Base-by-base conservation (phyloP, 345 rosid species). In the Jatropha curcas region DNA sequence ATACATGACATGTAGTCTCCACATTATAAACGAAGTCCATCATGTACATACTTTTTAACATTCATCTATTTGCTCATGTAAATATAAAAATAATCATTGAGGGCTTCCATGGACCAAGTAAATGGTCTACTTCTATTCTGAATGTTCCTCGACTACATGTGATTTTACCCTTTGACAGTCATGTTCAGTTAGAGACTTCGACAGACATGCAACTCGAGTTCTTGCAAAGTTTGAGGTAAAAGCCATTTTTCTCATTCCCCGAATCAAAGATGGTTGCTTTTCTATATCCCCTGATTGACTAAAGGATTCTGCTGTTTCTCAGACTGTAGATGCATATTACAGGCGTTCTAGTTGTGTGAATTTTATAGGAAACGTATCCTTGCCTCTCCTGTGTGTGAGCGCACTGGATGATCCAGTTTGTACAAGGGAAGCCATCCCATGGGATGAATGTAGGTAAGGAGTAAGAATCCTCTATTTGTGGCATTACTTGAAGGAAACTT, bases 321-420 rank as follows among this genome's bases (percentile, higher is more conserved):
- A 80, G 83, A 80, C 86, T 24, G 83, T 80, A 8, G 86, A 83
- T 74, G 37, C 81, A 31, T 80, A 67, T 60, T 83, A 80, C 77
- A 77, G 86, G 64, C 73, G 17, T 77, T 58, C 79, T 46, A 83
- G 80, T 56, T 41, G 79, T 60, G 64, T 35, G 12, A 62, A 57
- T 72, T 74, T 70, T 64, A 68, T 80, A 20, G 58, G 70, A 59
- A 80, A 77, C 50, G 79, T 83, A 14, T 77, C 86, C 4, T 77
- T 83, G 34, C 86, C 86, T 60, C 79, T 83, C 71, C 73, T 80
- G 28, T 83, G 80, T 52, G 71, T 80, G 39, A 83, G 68, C 72
- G 75, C 86, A 30, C 35, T 80, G 67, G 86, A 83, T 46, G 86
- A 80, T 72, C 86, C 86, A 14, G 80, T 83, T 48, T 83, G 86